These are phyloP conservation scores for Oryza brachyantha DNA, from an alignment of 176 grass and related monocot genomes.

Conservation along the genomic window DNA sequence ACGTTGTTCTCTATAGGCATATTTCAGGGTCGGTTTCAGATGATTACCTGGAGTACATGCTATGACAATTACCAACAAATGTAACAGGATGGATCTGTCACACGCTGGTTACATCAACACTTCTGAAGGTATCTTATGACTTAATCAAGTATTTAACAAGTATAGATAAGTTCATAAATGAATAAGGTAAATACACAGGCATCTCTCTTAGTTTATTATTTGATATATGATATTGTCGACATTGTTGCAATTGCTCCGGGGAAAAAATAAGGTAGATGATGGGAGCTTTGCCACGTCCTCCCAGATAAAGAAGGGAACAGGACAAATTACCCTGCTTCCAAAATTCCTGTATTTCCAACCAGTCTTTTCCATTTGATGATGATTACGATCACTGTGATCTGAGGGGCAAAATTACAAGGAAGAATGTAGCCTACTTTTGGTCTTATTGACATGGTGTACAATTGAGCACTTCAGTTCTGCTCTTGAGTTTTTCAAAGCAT, in stretches of 20 bases:
- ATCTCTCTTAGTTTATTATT: background rate
- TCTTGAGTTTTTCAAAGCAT: conserved; percentile 20
- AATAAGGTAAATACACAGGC: background rate
- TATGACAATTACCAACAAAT: conserved; percentile 93
- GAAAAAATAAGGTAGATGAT: background rate
- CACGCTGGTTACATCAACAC: conserved; percentile 85
- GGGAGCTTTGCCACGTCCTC: background rate
- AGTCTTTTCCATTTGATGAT: background rate
- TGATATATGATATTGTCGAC: background rate
- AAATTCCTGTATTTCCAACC: background rate
- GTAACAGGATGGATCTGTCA: conserved; percentile 93
- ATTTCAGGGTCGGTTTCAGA: conserved; percentile 77
- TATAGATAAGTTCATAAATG: background rate
- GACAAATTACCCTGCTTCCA: background rate
- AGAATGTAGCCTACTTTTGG: background rate
- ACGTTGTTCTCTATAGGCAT: conserved; percentile 8
- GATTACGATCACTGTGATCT: background rate
- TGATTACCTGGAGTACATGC: conserved; percentile 91
- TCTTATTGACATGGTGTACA: background rate
- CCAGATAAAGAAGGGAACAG: background rate
- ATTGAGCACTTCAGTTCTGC: background rate
- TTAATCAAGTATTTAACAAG: background rate
- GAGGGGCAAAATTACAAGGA: background rate
- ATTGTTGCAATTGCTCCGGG: background rate
- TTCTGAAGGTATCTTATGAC: conserved; percentile 64